Evolutionary conservation across 768 basidiomycete genomes (phyloP).

Genomic region (Calocybe cyanea): DNA sequence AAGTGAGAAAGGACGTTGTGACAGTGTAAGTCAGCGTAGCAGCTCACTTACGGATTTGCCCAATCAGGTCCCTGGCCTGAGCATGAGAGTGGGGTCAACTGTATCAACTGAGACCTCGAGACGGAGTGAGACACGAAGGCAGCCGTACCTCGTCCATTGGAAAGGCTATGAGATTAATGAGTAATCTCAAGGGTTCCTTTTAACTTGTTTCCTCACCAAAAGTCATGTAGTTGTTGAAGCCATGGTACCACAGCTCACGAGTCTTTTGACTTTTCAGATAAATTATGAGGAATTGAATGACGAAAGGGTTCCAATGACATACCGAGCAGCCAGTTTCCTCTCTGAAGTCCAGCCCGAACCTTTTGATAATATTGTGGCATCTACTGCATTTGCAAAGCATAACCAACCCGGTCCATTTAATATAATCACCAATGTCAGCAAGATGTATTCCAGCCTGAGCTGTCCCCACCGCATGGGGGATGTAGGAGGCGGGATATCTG

Average conservation of each 20-base stretch:
- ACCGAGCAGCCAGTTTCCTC: conserved; percentile 57
- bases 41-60: conserved; percentile 64
- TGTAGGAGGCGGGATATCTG: conserved; percentile 6
- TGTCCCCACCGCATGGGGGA: conserved; percentile 47
- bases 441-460: conserved; percentile 49
- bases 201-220: conserved; percentile 46
- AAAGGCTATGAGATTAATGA: conserved; percentile 51
- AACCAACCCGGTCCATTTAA: conserved; percentile 30
- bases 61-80: conserved; percentile 85
- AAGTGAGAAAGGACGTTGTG: too few relatives aligned
- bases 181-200: conserved; percentile 2
- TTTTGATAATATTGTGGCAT: conserved; percentile 28
- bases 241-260: conserved; percentile 85
- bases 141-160: conserved; percentile 73
- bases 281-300: not conserved
- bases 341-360: conserved; percentile 50
- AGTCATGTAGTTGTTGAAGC: conserved; percentile 84
- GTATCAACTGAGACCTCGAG: conserved; percentile 9
- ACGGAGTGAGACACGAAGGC: too few relatives aligned
- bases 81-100: conserved; percentile 91
- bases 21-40: not conserved
- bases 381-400: conserved; percentile 29
- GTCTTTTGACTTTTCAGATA: conserved; percentile 52
- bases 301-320: conserved; percentile 15
- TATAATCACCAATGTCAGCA: conserved; percentile 34